Evolutionary conservation across 495 filamentous ascomycete genomes (phyloP).

Genomic region (Podospora appendiculata): DNA sequence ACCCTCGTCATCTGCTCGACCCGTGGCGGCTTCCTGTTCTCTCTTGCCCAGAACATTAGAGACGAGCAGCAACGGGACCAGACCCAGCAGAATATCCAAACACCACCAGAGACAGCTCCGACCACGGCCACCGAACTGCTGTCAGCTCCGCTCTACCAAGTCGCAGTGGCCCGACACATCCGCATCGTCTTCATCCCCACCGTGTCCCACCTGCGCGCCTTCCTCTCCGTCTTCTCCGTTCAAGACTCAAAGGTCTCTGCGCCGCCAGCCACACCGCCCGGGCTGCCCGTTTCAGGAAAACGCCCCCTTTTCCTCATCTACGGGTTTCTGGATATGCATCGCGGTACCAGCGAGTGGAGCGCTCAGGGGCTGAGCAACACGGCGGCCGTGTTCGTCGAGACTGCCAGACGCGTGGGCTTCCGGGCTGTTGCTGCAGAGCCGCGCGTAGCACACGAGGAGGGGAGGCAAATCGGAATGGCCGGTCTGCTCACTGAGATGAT

Average conservation of each 20-base stretch:
- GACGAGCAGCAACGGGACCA: background rate
- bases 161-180: constrained; percentile 60
- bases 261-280: constrained; percentile 11
- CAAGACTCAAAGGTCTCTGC: constrained; percentile 13
- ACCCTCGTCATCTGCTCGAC: constrained; percentile 66
- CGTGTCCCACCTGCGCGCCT: constrained; percentile 69
- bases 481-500: constrained; percentile 47
- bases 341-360: constrained; percentile 70
- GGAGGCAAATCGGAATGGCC: constrained; percentile 4
- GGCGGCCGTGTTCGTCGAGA: constrained; percentile 59
- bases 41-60: constrained; percentile 27
- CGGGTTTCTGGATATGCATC: constrained; percentile 60
- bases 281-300: background rate
- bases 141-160: constrained; percentile 57
- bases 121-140: constrained; percentile 29
- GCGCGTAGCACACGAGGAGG: background rate
- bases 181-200: constrained; percentile 64
- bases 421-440: constrained; percentile 28
- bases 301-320: constrained; percentile 50
- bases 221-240: constrained; percentile 49
- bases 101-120: background rate
- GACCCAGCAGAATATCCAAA: background rate
- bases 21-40: constrained; percentile 52
- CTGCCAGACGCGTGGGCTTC: constrained; percentile 38
- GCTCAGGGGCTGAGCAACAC: constrained; percentile 73